Evolutionary conservation across 1,139 yeast genomes (phyloP).

Genomic region (Diutina pseudorugosa): DNA sequence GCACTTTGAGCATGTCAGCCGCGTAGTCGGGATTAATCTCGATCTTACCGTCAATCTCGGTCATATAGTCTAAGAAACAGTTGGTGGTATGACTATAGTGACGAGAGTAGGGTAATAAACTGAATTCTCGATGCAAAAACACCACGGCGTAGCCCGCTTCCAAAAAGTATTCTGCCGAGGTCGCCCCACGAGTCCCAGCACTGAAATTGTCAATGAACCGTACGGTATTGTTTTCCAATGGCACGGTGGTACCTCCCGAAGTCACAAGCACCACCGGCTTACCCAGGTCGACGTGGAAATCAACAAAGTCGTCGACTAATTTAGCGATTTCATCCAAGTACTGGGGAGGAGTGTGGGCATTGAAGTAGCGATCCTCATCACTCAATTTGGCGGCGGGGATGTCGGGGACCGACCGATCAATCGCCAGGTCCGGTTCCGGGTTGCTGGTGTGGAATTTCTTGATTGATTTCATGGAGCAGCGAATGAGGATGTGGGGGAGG

Average conservation of each 20-base stretch:
- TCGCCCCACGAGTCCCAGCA: constrained; percentile 96
- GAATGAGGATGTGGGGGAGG: neutral
- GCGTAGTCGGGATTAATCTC: constrained; percentile 52
- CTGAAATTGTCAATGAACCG: constrained; percentile 93
- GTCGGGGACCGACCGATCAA: constrained; percentile 64
- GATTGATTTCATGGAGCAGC: neutral
- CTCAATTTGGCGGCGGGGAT: constrained; percentile 64
- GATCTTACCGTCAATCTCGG: constrained; percentile 38
- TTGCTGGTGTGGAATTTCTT: constrained; percentile 39
- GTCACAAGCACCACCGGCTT: constrained; percentile 71
- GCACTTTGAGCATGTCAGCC: constrained; percentile 49
- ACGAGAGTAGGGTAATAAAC: constrained; percentile 81
- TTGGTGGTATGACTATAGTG: constrained; percentile 79
- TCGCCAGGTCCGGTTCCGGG: constrained; percentile 63
- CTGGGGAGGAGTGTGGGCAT: constrained; percentile 57
- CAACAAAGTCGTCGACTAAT: constrained; percentile 50
- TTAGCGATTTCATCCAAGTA: constrained; percentile 52
- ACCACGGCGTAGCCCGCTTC: constrained; percentile 84
- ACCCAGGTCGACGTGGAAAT: constrained; percentile 26
- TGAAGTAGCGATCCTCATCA: constrained; percentile 71
- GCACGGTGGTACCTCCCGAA: constrained; percentile 98
- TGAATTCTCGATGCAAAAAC: constrained; percentile 84
- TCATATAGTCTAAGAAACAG: constrained; percentile 77
- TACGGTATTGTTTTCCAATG: constrained; percentile 91
- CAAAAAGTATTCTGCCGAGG: constrained; percentile 85